Percentiles rank a stretch among this genome's conserved stretches.
Conservation (phyloP, 2,329 filamentous ascomycete genomes). For the Fusarium coicis region DNA sequence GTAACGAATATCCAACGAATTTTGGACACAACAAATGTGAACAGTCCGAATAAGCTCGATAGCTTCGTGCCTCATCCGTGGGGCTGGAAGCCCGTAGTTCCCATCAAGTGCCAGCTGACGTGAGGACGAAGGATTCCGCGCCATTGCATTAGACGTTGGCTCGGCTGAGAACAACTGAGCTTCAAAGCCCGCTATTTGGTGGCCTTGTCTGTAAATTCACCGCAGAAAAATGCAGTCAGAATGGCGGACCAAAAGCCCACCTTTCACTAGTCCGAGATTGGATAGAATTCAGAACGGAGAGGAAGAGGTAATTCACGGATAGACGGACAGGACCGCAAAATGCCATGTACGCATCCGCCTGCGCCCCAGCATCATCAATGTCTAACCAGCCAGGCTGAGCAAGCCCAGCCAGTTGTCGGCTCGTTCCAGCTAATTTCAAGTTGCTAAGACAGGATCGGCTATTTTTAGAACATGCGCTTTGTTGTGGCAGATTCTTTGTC, state of each 20-base stretch:
- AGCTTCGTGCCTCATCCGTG: background rate
- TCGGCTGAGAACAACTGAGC: conserved; percentile 6
- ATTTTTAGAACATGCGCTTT: conserved; percentile 39
- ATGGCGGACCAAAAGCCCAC: background rate
- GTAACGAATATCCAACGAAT: background rate
- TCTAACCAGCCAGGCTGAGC: background rate
- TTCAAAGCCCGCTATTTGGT: background rate
- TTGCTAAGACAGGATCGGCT: conserved; percentile 18
- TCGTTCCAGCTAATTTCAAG: conserved; percentile 39
- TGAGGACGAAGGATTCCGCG: conserved; percentile 18
- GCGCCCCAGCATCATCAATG: conserved; percentile 33
- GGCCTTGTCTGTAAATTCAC: background rate
- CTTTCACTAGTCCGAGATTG: background rate
- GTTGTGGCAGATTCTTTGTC: conserved; percentile 33
- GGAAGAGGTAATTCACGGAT: conserved; percentile 4
- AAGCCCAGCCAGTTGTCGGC: conserved; percentile 25
- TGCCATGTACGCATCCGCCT: conserved; percentile 13
- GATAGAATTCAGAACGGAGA: conserved; percentile 2
- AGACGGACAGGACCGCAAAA: conserved; percentile 15
- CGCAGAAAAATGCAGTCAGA: conserved; percentile 9
- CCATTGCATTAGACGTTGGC: background rate
- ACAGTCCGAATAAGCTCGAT: background rate
- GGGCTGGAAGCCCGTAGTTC: conserved; percentile 6
- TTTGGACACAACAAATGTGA: background rate
- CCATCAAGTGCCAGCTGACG: conserved; percentile 31